Base-by-base conservation (phyloP, 1,139 yeast genomes). In the Candida tetrigidarum region DNA sequence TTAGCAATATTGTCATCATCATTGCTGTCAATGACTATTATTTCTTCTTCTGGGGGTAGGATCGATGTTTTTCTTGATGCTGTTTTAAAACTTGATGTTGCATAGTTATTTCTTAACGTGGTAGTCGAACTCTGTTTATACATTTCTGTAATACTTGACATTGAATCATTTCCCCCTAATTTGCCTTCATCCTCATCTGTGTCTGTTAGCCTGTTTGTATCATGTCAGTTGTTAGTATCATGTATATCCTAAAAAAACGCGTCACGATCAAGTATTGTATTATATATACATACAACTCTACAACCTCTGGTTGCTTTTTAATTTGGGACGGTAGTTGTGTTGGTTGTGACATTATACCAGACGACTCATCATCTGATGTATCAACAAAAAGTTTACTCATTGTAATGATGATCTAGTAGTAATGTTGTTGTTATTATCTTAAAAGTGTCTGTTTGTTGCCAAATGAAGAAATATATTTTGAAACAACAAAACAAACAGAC, bases 241-340 rank as follows among this genome's bases (percentile, higher is more conserved):
- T n/a, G 3, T 3, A 4, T 19, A n/a, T 12, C 6, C 6, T 7
- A 10, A 18, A 11, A n/a, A 28, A 37, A 35, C 38, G 41, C 41
- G 45, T 36, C 28, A 19, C 14, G n/a, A n/a, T n/a, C n/a, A n/a
- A n/a, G n/a, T 22, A 18, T 12, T 33, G 18, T 29, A n/a, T n/a
- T n/a, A 16, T 34, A 29, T 10, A 25, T 26, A 57, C 63, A 18
- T 57, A 59, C 61, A 59, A 49, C 42, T 55, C 60, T 37, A 60
- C 55, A 14, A 58, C 50, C 28, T 55, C 60, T 28, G 40, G 39
- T 28, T 28, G 12, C n/a, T 11, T 23, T 3, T 6, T 19, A 1
- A 19, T 37, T n/a, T n/a, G 29, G 3, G 4, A 8, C 16, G 19
- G 19, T 11, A 9, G 34, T 4, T 3, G 3, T 20, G 12, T 12